Evolutionary conservation across 805 yeast species (phyloP), one percentile per base, ranked within the genome.

Genomic region (Aciculoconidium aculeatum): DNA sequence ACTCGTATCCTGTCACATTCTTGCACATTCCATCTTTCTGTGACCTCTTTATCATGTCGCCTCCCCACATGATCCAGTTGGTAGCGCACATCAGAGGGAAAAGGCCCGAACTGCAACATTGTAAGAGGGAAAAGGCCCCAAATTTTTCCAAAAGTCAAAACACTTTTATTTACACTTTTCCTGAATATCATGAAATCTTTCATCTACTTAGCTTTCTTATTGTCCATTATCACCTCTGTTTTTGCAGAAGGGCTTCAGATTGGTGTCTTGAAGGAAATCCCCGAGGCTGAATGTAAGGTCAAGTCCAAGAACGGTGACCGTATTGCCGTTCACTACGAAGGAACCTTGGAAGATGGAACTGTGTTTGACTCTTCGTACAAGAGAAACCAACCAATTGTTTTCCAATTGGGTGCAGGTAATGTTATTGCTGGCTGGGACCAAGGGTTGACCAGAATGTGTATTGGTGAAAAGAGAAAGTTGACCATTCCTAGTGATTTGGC

Each of bases 341-440:
- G 96, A 7, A 58, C 52, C 19, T 64, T 87, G 28, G 63, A 62
- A 34, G 77, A 77, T 47, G 92, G 87, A 3, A 62, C 73, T 5
- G 75, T 68, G 4, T 88, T 87, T 49, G 96, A 87, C 55, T 72
- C 84, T 7, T 82, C 94, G 2, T 57, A 67, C 33, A 49, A 53
- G 13, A 71, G 94, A 47, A 76, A 74, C 9, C 44, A 53, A 25
- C 96, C 96, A 25, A 64, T 87, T 36, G 52, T 67, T 23, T 87
- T 87, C 56, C 57, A 57, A n/a, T 59, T 88, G 31, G 96, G 96
- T 23, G 53, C 57, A 15, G 88, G 94, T 4, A 79, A 72, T 45
- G 96, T 87, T 17, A 87, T 87, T 49, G 49, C 67, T 36, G 96
- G 96, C 35, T 87, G 96, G 96, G 96, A 87, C 40, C 75, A 79